Percentiles rank a stretch among this genome's conserved stretches.
phyloP scores from a whole-genome alignment of 306 rosid species.

The Carpinus fangiana region DNA sequence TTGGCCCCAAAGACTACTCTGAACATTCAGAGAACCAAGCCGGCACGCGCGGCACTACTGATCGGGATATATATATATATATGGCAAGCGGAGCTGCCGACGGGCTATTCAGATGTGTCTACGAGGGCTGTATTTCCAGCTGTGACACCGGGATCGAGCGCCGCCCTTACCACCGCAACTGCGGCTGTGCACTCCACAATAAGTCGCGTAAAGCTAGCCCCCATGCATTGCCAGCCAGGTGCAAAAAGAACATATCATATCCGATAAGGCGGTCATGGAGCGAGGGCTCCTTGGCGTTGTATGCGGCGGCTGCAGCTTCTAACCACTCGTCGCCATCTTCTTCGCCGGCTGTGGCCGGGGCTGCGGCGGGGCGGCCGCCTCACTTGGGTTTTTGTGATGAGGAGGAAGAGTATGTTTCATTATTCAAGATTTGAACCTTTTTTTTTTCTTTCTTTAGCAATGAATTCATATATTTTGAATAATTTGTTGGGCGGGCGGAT shows the following conservation, averaged over 20 bases:
- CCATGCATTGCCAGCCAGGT: neutral
- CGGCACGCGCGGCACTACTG: too few relatives aligned
- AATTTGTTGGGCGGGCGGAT: neutral
- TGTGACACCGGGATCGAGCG: constrained; percentile 4
- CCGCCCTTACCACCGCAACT: neutral
- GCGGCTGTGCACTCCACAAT: constrained; percentile 3
- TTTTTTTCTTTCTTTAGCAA: neutral
- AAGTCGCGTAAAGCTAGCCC: neutral
- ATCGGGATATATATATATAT: too few relatives aligned
- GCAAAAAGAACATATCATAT: constrained; percentile 29
- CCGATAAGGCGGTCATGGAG: constrained; percentile 48
- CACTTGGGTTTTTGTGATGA: constrained; percentile 15
- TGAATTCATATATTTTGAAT: neutral
- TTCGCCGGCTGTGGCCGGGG: neutral
- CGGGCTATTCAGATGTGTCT: constrained; percentile 23
- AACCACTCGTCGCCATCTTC: constrained; percentile 28
- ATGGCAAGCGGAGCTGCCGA: constrained; percentile 24
- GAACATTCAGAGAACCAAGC: too few relatives aligned
- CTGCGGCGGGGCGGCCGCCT: neutral
- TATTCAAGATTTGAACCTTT: constrained; percentile 22
- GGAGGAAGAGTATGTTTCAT: constrained; percentile 7
- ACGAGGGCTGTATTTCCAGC: constrained; percentile 2
- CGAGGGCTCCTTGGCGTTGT: constrained; percentile 34
- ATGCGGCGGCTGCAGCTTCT: neutral
- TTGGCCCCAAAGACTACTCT: neutral